These are phyloP conservation scores for Fraxinus excelsior DNA, from an alignment of 257 asterid genomes.

Conservation along the genomic window DNA sequence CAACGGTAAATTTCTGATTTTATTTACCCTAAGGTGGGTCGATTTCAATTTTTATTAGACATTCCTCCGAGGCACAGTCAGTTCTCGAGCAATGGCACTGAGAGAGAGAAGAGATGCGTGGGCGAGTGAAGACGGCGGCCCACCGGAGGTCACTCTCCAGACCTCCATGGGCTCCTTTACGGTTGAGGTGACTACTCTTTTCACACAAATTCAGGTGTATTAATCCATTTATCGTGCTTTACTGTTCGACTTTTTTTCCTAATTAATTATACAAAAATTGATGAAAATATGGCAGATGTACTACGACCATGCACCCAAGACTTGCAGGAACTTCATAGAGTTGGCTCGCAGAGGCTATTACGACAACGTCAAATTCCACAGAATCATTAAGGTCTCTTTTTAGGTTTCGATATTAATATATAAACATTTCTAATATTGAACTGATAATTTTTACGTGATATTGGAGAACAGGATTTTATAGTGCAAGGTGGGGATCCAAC, in stretches of 20 bases:
- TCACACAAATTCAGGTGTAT: background rate
- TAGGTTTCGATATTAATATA: background rate
- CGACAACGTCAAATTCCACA: constrained; percentile 85
- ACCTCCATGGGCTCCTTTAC: constrained; percentile 95
- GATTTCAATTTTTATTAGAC: too few relatives aligned
- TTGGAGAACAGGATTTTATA: constrained; percentile 63
- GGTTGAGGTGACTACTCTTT: constrained; percentile 46
- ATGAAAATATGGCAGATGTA: constrained; percentile 56
- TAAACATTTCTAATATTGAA: constrained; percentile 11
- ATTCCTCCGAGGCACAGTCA: too few relatives aligned
- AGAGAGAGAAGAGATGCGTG: constrained; percentile 32
- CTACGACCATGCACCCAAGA: constrained; percentile 88
- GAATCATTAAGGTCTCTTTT: constrained; percentile 72
- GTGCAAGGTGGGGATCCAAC: constrained; percentile 99
- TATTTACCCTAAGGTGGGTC: too few relatives aligned
- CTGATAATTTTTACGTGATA: background rate
- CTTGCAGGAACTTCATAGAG: constrained; percentile 88
- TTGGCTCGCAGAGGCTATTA: constrained; percentile 95
- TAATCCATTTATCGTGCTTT: background rate
- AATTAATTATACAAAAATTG: background rate
- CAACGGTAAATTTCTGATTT: too few relatives aligned
- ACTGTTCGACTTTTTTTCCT: background rate
- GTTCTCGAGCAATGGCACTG: constrained; percentile 26
- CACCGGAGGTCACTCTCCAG: constrained; percentile 93
- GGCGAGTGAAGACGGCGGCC: constrained; percentile 68